phyloP scores from a whole-genome alignment of 2,329 filamentous ascomycete genomes.

The Ophiostoma montium region DNA sequence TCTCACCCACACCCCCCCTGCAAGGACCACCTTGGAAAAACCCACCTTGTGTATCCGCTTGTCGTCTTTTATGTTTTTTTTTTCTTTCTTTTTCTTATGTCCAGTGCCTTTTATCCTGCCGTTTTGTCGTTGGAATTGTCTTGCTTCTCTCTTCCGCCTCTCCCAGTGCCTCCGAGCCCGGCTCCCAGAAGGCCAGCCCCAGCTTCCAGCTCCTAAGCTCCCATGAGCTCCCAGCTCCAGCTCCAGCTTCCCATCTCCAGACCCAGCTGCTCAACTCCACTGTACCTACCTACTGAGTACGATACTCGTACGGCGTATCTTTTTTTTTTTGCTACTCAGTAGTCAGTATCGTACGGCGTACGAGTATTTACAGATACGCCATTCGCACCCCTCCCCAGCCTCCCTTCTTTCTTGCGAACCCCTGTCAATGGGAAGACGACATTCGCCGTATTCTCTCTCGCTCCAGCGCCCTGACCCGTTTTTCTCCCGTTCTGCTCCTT shows the following conservation, averaged over 20 bases:
- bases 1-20: constrained; percentile 7
- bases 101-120: background rate
- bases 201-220: background rate
- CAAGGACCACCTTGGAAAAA: constrained; percentile 5
- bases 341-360: too few relatives aligned
- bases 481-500: background rate
- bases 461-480: too few relatives aligned
- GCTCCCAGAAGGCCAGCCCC: too few relatives aligned
- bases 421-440: constrained; percentile 2
- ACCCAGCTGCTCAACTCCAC: constrained; percentile 1
- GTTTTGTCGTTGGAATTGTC: background rate
- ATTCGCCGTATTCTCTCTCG: background rate
- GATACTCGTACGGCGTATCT: background rate
- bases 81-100: background rate
- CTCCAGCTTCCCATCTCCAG: background rate
- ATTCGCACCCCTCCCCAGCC: constrained; percentile 8
- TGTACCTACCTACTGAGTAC: constrained; percentile 3
- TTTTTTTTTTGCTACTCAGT: too few relatives aligned
- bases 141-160: background rate
- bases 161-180: background rate
- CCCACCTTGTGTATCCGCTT: background rate
- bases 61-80: background rate
- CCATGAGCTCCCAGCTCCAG: background rate
- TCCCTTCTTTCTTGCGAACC: constrained; percentile 2
- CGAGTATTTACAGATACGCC: constrained; percentile 1